Evolutionary conservation across 2,329 filamentous ascomycete species (phyloP).

Genomic region (Fragosphaeria purpurea): DNA sequence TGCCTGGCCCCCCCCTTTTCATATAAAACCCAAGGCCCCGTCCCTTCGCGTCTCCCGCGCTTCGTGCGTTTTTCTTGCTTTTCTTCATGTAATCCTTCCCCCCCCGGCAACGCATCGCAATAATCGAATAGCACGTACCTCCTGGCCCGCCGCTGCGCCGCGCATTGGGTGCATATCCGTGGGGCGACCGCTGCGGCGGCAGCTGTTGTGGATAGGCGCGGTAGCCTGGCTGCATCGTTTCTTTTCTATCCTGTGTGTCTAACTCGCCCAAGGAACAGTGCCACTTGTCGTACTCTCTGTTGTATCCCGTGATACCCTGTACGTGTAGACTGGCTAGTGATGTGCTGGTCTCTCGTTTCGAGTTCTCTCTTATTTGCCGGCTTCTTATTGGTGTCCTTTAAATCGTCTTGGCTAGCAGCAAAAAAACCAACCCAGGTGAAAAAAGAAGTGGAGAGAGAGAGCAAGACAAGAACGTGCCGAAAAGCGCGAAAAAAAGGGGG

Average conservation of each 20-base stretch:
- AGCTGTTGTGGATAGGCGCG: conserved; percentile 41
- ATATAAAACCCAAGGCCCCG: neutral
- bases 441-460: conserved; percentile 2
- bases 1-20: neutral
- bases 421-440: neutral
- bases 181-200: conserved; percentile 39
- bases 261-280: too few species aligned
- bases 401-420: neutral
- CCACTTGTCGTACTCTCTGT: too few species aligned
- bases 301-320: too few species aligned
- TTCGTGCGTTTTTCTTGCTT: too few species aligned
- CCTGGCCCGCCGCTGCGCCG: conserved; percentile 37
- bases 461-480: neutral
- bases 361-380: too few species aligned
- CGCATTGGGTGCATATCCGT: conserved; percentile 25
- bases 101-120: too few species aligned
- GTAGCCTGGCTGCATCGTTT: conserved; percentile 44
- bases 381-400: neutral
- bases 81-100: neutral
- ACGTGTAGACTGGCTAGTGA: too few species aligned
- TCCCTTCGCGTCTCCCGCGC: too few species aligned
- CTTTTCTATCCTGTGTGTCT: neutral
- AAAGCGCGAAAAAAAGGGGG: neutral
- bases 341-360: too few species aligned
- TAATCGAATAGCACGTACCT: conserved; percentile 15